A percentile compares a stretch with the other conserved stretches of the same genome.
Conservation (phyloP, 805 yeast species). For the Phaffomyces thermotolerans region DNA sequence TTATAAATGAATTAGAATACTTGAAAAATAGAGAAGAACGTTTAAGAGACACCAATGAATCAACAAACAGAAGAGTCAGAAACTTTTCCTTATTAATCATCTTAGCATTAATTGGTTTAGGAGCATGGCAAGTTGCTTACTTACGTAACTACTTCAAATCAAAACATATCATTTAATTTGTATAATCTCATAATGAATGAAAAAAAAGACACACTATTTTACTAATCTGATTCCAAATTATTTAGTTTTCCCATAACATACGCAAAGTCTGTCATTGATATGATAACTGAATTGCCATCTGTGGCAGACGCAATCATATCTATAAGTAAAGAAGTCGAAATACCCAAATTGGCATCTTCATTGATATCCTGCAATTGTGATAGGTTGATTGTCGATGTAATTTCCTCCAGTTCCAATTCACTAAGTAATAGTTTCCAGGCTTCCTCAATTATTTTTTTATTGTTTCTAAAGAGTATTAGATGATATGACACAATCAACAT, state of each 20-base stretch:
- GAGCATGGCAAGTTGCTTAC: slow-evolving; percentile 89
- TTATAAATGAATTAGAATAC: slow-evolving; percentile 72
- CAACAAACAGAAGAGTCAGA: slow-evolving; percentile 88
- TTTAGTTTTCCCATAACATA: slow-evolving; percentile 43
- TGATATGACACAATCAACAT: slow-evolving; percentile 34
- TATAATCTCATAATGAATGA: background rate
- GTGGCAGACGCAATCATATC: slow-evolving; percentile 42
- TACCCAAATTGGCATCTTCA: slow-evolving; percentile 25
- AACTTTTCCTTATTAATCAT: slow-evolving; percentile 72
- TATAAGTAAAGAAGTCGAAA: slow-evolving; percentile 28
- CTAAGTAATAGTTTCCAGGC: slow-evolving; percentile 34
- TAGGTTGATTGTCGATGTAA: slow-evolving; percentile 25
- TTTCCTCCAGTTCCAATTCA: slow-evolving; percentile 14
- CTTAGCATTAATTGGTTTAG: slow-evolving; percentile 64
- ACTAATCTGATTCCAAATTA: background rate
- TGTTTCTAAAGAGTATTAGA: slow-evolving; percentile 33
- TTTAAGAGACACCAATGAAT: slow-evolving; percentile 94
- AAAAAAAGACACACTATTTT: too few species aligned
- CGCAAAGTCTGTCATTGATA: slow-evolving; percentile 41
- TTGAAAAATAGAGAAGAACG: slow-evolving; percentile 83
- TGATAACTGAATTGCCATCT: slow-evolving; percentile 27
- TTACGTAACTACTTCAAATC: slow-evolving; percentile 88
- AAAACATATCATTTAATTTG: slow-evolving; percentile 53
- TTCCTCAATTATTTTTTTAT: slow-evolving; percentile 28
- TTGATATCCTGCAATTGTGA: slow-evolving; percentile 31